Evolutionary conservation across 768 basidiomycete species (phyloP).

Genomic region (Pleurotus platypus): DNA sequence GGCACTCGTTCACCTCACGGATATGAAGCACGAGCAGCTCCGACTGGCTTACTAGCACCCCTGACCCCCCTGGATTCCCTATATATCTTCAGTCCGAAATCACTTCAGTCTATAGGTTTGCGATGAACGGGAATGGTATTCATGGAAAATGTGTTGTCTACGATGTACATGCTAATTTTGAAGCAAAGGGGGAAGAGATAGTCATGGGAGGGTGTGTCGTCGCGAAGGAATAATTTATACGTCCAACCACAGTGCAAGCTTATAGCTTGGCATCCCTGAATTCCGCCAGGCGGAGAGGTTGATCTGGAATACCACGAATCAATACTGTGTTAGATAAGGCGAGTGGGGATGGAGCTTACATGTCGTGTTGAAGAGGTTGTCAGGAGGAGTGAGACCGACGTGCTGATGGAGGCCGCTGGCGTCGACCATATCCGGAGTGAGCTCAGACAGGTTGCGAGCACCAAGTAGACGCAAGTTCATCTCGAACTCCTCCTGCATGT

Average conservation of each 20-base stretch:
- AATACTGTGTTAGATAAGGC: not conserved
- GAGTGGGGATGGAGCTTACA: not conserved
- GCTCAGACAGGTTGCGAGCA: conserved; percentile 71
- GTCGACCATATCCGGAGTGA: conserved; percentile 90
- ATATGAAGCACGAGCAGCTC: conserved; percentile 2
- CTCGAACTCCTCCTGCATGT: conserved; percentile 85
- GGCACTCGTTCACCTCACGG: not conserved
- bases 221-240: not conserved
- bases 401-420: conserved; percentile 66
- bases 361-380: conserved; percentile 4
- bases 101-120: no score
- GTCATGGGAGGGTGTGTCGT: not conserved
- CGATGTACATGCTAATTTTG: not conserved
- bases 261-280: conserved; percentile 2
- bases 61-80: no score
- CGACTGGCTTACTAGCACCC: not conserved
- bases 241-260: not conserved
- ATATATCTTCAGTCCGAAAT: no score
- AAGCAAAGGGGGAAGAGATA: not conserved
- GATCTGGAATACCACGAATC: not conserved
- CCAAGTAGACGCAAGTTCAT: conserved; percentile 96
- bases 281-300: not conserved
- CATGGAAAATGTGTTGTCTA: no score
- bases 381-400: conserved; percentile 25
- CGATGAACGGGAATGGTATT: no score